Evolutionary conservation across 2,329 filamentous ascomycete species (phyloP), one percentile per base, ranked within the genome.

Genomic region (Pyricularia grisea): DNA sequence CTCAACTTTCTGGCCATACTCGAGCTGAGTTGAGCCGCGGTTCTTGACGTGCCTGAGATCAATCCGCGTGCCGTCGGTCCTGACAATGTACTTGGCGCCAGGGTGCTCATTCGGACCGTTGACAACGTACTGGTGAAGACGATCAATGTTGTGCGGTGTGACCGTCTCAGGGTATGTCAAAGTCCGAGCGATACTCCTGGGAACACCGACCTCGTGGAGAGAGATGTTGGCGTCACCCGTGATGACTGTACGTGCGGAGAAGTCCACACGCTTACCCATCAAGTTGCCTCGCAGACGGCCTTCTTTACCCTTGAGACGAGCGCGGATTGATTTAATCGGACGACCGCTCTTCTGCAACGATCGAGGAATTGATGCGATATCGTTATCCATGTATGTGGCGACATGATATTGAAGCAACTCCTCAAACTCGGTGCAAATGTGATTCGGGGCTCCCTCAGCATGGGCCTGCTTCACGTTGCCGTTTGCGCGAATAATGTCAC

Each of bases 181-280:
- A 0, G 92, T 97, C 74, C 91, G 88, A 4, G 96, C 96, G 74
- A 97, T 99, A 76, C 92, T 97, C 75, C 92, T 88, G 42, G 95
- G 95, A 63, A 99, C 95, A 80, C 96, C 95, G 71, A 99, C 96
- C 82, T 99, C 93, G 76, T 99, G 94, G 31, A 99, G 85, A 31
- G 93, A 97, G 73, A 99, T 82, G 77, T 98, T 99, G 70, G 95
- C 95, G 77, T 99, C 95, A 82, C 95, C 95, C 68, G 96, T 99
- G 79, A 99, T 99, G 82, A 99, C 95, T 36, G 96, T 99, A 90
- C 95, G 95, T 55, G 96, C 96, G 0, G 96, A 99, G 77, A 99
- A 99, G 78, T 99, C 95, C 71, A 99, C 95, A 88, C 94, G 93
- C 82, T 99, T 99, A 72, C 95, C 95, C 96, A 99, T 99, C 85